These are phyloP conservation scores for Penicillium bovifimosum DNA, from an alignment of 495 filamentous ascomycete species.

Conservation along the genomic window DNA sequence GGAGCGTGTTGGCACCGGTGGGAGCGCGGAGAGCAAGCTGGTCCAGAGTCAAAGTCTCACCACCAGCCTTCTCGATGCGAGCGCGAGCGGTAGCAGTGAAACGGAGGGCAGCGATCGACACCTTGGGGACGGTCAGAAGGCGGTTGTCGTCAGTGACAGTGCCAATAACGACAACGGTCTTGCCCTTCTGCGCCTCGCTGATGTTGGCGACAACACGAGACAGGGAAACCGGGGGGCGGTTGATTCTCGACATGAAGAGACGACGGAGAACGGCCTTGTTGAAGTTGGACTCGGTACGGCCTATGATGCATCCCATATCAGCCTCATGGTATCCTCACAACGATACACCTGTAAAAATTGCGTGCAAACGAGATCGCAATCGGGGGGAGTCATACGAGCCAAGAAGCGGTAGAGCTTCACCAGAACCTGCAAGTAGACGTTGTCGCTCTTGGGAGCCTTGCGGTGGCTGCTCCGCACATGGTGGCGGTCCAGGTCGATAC, in stretches of 20 bases:
- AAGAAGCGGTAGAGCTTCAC: slow-evolving; percentile 99
- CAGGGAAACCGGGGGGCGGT: slow-evolving; percentile 91
- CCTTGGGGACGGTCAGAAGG: slow-evolving; percentile 80
- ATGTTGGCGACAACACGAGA: slow-evolving; percentile 73
- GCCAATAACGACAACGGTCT: slow-evolving; percentile 88
- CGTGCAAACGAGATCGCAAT: slow-evolving; percentile 8
- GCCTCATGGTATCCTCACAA: slow-evolving; percentile 10
- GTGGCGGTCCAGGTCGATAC: slow-evolving; percentile 70
- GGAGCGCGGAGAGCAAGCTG: slow-evolving; percentile 90
- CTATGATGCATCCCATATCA: slow-evolving; percentile 39
- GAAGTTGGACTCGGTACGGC: slow-evolving; percentile 93
- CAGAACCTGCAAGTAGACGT: slow-evolving; percentile 94
- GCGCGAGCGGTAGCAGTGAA: slow-evolving; percentile 95
- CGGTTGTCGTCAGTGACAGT: slow-evolving; percentile 97
- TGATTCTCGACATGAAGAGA: slow-evolving; percentile 95
- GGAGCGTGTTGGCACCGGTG: slow-evolving; percentile 88
- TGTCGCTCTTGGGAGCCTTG: slow-evolving; percentile 95
- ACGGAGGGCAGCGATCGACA: slow-evolving; percentile 84
- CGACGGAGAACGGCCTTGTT: slow-evolving; percentile 95
- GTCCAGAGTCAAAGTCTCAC: slow-evolving; percentile 90
- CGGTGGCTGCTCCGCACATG: slow-evolving; percentile 83
- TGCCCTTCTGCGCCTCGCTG: slow-evolving; percentile 65
- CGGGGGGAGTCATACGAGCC: slow-evolving; percentile 64
- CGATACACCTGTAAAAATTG: slow-evolving; percentile 1
- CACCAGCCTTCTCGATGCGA: slow-evolving; percentile 85